Percentiles rank a stretch among this genome's conserved stretches.
These are phyloP conservation scores for Mucor lusitanicus DNA, from an alignment of 371 early-diverging fungal genomes.

Conservation along the genomic window DNA sequence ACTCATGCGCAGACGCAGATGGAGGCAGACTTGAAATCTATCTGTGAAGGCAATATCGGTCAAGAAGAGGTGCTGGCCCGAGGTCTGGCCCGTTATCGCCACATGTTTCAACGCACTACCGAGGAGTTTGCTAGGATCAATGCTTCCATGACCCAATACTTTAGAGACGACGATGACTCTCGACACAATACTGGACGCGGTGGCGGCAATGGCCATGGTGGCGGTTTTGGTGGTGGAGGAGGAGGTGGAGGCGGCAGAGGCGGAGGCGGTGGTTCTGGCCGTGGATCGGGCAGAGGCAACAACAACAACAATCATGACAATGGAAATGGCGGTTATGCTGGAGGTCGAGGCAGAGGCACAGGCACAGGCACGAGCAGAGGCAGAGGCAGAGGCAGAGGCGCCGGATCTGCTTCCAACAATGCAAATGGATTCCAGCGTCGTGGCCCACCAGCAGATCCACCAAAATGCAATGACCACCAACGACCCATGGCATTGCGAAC, in stretches of 20 bases:
- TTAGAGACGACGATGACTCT: slow-evolving; percentile 28
- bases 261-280: not conserved
- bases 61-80: slow-evolving; percentile 64
- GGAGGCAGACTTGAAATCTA: slow-evolving; percentile 70
- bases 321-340: not conserved
- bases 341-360: not conserved
- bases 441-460: not conserved
- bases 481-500: slow-evolving; percentile 38
- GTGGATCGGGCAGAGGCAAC: not conserved
- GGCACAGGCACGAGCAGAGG: not conserved
- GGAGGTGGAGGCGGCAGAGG: not conserved
- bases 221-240: not conserved
- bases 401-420: not conserved
- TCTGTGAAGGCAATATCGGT: slow-evolving; percentile 64
- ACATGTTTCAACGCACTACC: slow-evolving; percentile 59
- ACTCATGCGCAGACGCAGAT: slow-evolving; percentile 39
- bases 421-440: not conserved
- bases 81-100: slow-evolving; percentile 60
- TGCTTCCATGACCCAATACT: slow-evolving; percentile 40
- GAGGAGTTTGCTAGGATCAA: slow-evolving; percentile 51
- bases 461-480: slow-evolving; percentile 26
- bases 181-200: not conserved
- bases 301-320: not conserved
- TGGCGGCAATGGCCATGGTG: not conserved
- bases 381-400: not conserved